Evolutionary conservation across 1,284 basidiomycete species (phyloP).

Genomic region (Apiotrichum siamense): DNA sequence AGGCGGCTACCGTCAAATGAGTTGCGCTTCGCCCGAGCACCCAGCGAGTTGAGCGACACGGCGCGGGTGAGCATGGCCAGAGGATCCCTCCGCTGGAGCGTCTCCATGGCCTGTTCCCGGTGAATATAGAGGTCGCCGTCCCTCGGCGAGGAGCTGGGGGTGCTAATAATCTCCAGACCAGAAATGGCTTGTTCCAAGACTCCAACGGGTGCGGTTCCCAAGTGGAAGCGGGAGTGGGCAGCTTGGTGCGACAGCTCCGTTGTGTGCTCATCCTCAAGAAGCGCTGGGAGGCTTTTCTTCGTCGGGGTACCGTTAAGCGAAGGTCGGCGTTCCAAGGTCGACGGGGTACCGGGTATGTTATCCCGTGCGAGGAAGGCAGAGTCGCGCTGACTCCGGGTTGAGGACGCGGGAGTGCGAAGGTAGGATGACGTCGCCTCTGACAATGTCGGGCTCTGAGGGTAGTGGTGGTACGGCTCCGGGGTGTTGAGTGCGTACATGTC

Average conservation of each 20-base stretch:
- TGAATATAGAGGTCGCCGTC: not conserved
- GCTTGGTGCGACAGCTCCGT: too few relatives aligned
- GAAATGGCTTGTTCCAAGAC: too few relatives aligned
- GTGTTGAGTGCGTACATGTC: conserved; percentile 7
- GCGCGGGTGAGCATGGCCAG: conserved; percentile 11
- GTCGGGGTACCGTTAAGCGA: conserved; percentile 4
- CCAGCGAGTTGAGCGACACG: conserved; percentile 8
- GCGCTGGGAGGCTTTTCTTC: conserved; percentile 11
- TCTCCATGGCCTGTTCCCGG: conserved; percentile 8
- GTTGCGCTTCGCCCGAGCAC: not conserved
- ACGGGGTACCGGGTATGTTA: not conserved
- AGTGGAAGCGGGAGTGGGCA: too few relatives aligned
- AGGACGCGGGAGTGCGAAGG: conserved; percentile 30
- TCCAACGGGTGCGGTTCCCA: too few relatives aligned
- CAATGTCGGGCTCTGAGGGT: conserved; percentile 26
- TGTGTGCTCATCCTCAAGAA: conserved; percentile 9
- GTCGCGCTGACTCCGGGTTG: conserved; percentile 23
- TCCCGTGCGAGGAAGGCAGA: conserved; percentile 6
- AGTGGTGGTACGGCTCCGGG: conserved; percentile 6
- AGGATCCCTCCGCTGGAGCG: not conserved
- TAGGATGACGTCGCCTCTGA: conserved; percentile 29
- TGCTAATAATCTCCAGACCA: too few relatives aligned
- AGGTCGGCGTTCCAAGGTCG: conserved; percentile 1
- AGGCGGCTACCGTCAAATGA: not conserved
- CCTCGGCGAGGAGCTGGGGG: too few relatives aligned